Base-by-base conservation (phyloP, 163 green algal species). In the Chlorella variabilis region DNA sequence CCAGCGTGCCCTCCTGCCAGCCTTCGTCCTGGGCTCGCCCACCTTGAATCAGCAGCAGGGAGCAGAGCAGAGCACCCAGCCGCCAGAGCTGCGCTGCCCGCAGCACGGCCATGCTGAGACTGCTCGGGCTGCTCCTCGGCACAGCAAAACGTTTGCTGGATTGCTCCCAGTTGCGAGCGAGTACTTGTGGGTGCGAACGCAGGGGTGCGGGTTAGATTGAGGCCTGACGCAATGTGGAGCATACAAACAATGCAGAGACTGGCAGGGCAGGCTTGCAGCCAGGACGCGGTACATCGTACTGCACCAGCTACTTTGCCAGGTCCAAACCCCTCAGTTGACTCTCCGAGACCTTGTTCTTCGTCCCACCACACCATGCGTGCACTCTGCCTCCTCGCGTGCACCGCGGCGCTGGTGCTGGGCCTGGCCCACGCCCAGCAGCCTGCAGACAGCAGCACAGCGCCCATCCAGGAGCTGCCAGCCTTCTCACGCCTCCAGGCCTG, bases 401-500 rank as follows among this genome's bases (percentile, higher is more conserved):
- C 66, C 20, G 39, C 66, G 8, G 27, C 21, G 20, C 66, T 65
- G 21, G 31, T 38, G 27, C 36, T 38, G 15, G 36, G 29, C 34
- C 27, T 15, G 2, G 73, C 20, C 15, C 13, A 13, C 7, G 27
- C 36, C 23, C 54, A 54, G 56, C 25, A 54, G 56, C 23, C 51
- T 15, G 15, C 51, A n/a, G 68, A 39, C n/a, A 27, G 23, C 36
- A 27, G 29, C 3, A 8, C 20, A 1, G 73, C 31, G 27, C 73
- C 73, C 36, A 69, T 80, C 38, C 73, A 80, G 56, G 11, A 54
- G 73, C 49, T 82, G 25, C 42, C 61, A 17, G 20, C 51, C 13
- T 82, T 82, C 45, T 41, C 23, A 54, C 56, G 23, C 6, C 34
- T 66, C 1, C 36, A 74, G 34, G 20, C 38, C 4, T 84, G 79